Percentiles rank a stretch among this genome's conserved stretches.
These are phyloP conservation scores for Diaporthe vaccinii DNA, from an alignment of 2,329 filamentous ascomycete genomes.

Conservation along the genomic window DNA sequence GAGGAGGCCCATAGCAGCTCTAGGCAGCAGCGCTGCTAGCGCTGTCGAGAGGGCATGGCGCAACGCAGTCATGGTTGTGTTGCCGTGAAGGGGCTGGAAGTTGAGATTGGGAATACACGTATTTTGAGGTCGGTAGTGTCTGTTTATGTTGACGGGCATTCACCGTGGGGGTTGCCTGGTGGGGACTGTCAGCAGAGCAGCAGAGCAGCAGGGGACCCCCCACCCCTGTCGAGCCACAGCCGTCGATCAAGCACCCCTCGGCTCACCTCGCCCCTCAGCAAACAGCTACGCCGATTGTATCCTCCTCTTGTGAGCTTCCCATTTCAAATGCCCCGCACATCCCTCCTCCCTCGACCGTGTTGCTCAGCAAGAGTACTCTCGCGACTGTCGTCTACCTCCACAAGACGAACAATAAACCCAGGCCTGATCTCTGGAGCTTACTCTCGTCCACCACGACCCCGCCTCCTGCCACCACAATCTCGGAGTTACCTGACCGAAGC, in stretches of 20 bases:
- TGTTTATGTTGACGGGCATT: not conserved
- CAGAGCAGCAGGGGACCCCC: conserved; percentile 5
- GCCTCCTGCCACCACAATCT: conserved; percentile 27
- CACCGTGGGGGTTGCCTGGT: not conserved
- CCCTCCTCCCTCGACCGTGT: conserved; percentile 49
- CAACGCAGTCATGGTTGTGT: not conserved
- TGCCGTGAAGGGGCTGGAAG: conserved; percentile 14
- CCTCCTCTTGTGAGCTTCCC: conserved; percentile 27
- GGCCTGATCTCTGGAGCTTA: not conserved
- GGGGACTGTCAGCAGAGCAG: conserved; percentile 1
- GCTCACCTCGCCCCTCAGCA: conserved; percentile 27
- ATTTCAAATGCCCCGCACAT: conserved; percentile 61
- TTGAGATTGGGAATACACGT: conserved; percentile 5
- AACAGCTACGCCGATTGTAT: conserved; percentile 31
- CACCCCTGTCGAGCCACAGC: conserved; percentile 2
- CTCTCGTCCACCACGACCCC: conserved; percentile 18
- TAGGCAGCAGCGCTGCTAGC: conserved; percentile 10
- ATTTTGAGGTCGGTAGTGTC: not conserved
- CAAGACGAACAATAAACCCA: conserved; percentile 9
- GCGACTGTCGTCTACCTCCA: conserved; percentile 18
- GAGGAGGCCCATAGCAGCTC: not conserved
- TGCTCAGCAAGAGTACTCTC: conserved; percentile 30
- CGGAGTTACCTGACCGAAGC: conserved; percentile 67
- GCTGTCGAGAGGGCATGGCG: not conserved
- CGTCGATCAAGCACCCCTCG: conserved; percentile 30